These are phyloP conservation scores for Emydomyces testavorans DNA, from an alignment of 2,329 filamentous ascomycete genomes.

Conservation along the genomic window DNA sequence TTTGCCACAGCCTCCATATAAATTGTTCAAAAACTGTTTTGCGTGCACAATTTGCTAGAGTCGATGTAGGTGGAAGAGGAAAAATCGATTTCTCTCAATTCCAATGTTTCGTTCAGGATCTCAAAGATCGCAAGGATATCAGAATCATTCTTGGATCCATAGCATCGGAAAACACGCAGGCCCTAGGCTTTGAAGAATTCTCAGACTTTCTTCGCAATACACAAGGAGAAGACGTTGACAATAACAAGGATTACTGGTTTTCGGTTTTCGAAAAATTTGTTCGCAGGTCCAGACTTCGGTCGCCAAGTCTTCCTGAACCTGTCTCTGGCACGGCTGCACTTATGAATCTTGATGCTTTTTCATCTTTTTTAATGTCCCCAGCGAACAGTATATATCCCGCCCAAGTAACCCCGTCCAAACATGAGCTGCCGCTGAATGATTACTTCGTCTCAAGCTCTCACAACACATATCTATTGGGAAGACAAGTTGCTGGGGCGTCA, in stretches of 20 bases:
- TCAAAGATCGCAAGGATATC: slow-evolving; percentile 78
- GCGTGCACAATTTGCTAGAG: slow-evolving; percentile 59
- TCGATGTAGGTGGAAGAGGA: slow-evolving; percentile 53
- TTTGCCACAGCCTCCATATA: slow-evolving; percentile 85
- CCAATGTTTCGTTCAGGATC: slow-evolving; percentile 64
- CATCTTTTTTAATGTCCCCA: slow-evolving; percentile 62
- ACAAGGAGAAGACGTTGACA: slow-evolving; percentile 65
- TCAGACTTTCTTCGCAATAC: slow-evolving; percentile 58
- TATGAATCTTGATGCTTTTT: slow-evolving; percentile 70
- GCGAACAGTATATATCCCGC: slow-evolving; percentile 58
- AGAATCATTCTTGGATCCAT: slow-evolving; percentile 57
- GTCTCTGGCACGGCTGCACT: slow-evolving; percentile 39
- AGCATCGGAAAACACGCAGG: slow-evolving; percentile 47
- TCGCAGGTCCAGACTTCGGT: slow-evolving; percentile 46
- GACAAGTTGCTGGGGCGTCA: slow-evolving; percentile 78
- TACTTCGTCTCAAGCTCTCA: slow-evolving; percentile 98
- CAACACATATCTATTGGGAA: slow-evolving; percentile 90
- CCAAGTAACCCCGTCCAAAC: slow-evolving; percentile 48
- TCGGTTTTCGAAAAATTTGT: slow-evolving; percentile 59
- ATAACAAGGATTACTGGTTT: slow-evolving; percentile 56
- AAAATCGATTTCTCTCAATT: slow-evolving; percentile 71
- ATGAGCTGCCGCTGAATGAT: slow-evolving; percentile 82
- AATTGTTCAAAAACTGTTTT: slow-evolving; percentile 70
- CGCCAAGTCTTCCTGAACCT: slow-evolving; percentile 33
- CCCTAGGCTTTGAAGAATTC: slow-evolving; percentile 64